Evolutionary conservation across 1,284 basidiomycete species (phyloP), one percentile per base, ranked within the genome.

Genomic region (Heterobasidion annosum): DNA sequence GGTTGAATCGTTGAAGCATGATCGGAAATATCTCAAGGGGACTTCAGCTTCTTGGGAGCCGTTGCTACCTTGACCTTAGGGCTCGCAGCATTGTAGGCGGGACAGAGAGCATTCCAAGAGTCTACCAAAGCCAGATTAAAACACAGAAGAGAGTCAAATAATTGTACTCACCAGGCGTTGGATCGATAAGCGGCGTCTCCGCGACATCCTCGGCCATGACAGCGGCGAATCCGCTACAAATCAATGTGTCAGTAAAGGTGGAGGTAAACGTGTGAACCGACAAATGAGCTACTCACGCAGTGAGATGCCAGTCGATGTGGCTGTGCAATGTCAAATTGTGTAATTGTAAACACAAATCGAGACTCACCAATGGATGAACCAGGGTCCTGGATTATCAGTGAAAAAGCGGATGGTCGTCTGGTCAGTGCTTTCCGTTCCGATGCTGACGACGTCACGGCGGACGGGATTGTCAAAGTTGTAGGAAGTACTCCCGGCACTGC

Each of bases 381-480:
- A 77, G 6, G 75, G 74, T 6, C 76, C 77, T 3, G 73, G 59
- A 50, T 78, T 79, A 53, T 77, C 65, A 1, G 76, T 76, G 4
- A 62, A 54, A 54, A 66, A 67, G 18, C 67, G 64, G 34, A 68
- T 64, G 5, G 63, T 65, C 12, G 65, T 64, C 33, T 64, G 58
- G 56, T 67, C 65, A 12, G 50, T 46, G 0, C 52, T 9, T 10
- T 12, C n/a, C 1, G 48, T 48, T 1, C 66, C 66, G n/a, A 62
- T 62, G 56, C 54, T 65, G 15, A 65, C 66, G 2, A 63, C 62
- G 49, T 67, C 66, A 9, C 65, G 62, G 45, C 53, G 55, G 25
- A 66, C 61, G 6, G 75, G 74, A 53, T 76, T 72, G 10, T 56
- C 51, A 58, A 66, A 74, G 62, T 77, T 75, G 54, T 68, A 68